A percentile compares a stretch with the other conserved stretches of the same genome.
Evolutionary conservation across 2,329 filamentous ascomycete genomes (phyloP).

Genomic region (Coniochaeta hoffmannii): DNA sequence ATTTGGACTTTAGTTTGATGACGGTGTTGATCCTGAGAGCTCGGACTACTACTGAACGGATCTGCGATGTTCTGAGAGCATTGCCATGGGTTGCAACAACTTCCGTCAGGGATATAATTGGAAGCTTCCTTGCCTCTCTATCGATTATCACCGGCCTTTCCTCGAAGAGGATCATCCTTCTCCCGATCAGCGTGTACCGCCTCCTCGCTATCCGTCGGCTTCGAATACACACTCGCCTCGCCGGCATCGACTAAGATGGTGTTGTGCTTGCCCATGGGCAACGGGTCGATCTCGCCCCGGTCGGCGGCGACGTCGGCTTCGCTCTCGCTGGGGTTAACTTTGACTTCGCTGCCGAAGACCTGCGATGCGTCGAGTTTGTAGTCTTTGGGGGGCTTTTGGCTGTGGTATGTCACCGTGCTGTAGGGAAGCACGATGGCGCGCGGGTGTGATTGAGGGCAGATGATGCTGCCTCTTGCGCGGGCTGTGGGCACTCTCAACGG

Average conservation of each 20-base stretch:
- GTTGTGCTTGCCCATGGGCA: slow-evolving; percentile 12
- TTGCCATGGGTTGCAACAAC: no score
- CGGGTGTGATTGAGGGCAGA: not conserved
- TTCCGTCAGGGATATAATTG: no score
- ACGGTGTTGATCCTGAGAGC: no score
- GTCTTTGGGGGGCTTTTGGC: slow-evolving; percentile 5
- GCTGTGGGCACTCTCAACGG: not conserved
- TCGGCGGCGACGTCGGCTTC: slow-evolving; percentile 17
- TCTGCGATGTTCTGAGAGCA: no score
- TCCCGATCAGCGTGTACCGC: slow-evolving; percentile 11
- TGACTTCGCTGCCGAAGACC: slow-evolving; percentile 10
- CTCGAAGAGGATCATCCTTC: slow-evolving; percentile 9
- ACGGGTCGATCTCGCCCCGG: slow-evolving; percentile 13
- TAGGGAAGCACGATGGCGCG: slow-evolving; percentile 6
- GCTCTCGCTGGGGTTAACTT: slow-evolving; percentile 12
- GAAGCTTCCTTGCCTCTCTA: no score
- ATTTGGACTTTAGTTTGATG: no score
- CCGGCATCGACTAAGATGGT: slow-evolving; percentile 11
- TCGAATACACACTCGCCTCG: slow-evolving; percentile 3
- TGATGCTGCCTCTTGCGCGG: not conserved
- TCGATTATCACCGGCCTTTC: not conserved
- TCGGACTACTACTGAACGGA: no score
- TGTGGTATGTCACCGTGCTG: slow-evolving; percentile 11
- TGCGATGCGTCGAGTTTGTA: slow-evolving; percentile 4
- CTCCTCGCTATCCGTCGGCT: slow-evolving; percentile 14